A percentile compares a stretch with the other conserved stretches of the same genome.
These are phyloP conservation scores for Coemansia sp. DNA, from an alignment of 192 early-diverging fungal species.

Conservation along the genomic window DNA sequence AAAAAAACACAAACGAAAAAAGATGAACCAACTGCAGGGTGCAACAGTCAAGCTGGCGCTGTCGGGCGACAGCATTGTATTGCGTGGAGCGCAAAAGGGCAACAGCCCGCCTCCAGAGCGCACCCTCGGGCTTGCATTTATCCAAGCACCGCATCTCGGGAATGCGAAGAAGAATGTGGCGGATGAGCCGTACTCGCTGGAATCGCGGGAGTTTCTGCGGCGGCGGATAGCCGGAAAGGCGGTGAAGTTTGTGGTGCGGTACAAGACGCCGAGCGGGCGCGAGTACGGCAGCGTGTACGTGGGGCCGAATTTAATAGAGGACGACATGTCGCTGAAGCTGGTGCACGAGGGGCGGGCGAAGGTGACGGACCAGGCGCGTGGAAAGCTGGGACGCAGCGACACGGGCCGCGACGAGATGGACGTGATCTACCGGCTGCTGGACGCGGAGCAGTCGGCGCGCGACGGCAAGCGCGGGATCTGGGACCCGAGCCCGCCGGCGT, in stretches of 20 bases:
- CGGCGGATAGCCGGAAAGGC: constrained; percentile 85
- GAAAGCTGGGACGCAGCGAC: constrained; percentile 31
- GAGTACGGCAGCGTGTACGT: constrained; percentile 64
- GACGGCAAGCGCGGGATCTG: constrained; percentile 75
- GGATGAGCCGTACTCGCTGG: constrained; percentile 89
- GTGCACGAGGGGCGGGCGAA: constrained; percentile 85
- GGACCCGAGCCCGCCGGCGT: constrained; percentile 54
- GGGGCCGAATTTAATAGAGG: constrained; percentile 53
- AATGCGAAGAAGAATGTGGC: constrained; percentile 65
- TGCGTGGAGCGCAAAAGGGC: constrained; percentile 74
- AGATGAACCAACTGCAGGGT: constrained; percentile 37
- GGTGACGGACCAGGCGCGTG: constrained; percentile 62
- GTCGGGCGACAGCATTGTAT: constrained; percentile 89
- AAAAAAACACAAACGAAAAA: neutral
- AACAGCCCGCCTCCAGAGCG: constrained; percentile 85
- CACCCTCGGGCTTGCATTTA: constrained; percentile 76
- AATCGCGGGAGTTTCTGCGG: constrained; percentile 87
- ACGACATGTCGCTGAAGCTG: constrained; percentile 69
- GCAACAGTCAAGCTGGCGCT: constrained; percentile 87
- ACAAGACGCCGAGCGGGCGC: constrained; percentile 50
- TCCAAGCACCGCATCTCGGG: constrained; percentile 83
- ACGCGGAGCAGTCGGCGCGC: constrained; percentile 74
- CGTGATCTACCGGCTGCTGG: constrained; percentile 50
- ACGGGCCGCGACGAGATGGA: constrained; percentile 35
- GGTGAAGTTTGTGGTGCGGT: constrained; percentile 71